Evolutionary conservation across 2,329 filamentous ascomycete species (phyloP).

Genomic region (Claviceps purpurea): DNA sequence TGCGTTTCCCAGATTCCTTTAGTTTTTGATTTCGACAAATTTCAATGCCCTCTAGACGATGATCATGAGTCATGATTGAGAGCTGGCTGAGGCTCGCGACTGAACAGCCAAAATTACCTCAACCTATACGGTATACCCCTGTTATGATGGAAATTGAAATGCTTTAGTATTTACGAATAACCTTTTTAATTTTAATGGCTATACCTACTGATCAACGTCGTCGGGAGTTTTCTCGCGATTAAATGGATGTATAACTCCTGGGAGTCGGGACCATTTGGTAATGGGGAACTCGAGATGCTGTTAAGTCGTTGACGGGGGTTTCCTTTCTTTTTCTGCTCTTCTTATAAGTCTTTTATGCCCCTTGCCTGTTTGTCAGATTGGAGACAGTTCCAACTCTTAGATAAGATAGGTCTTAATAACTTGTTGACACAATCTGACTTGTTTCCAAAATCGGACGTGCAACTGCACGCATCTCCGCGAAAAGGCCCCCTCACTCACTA

Average conservation of each 20-base stretch:
- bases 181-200: neutral
- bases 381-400: neutral
- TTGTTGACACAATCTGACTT: neutral
- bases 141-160: neutral
- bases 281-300: neutral
- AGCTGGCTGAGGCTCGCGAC: neutral
- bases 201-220: neutral
- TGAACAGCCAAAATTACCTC: neutral
- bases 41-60: neutral
- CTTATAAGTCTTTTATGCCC: neutral
- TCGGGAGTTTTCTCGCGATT: neutral
- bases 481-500: too few relatives aligned
- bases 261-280: neutral
- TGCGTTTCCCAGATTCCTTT: neutral
- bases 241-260: too few relatives aligned
- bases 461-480: too few relatives aligned
- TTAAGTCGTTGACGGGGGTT: too few relatives aligned
- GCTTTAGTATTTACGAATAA: too few relatives aligned
- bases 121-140: neutral
- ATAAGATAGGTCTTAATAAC: neutral
- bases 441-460: too few relatives aligned
- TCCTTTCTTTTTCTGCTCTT: neutral
- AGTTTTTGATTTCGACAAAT: neutral
- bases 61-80: neutral
- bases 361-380: neutral